phyloP scores from a whole-genome alignment of 169 alveolate genomes.

The Neospora caninum region DNA sequence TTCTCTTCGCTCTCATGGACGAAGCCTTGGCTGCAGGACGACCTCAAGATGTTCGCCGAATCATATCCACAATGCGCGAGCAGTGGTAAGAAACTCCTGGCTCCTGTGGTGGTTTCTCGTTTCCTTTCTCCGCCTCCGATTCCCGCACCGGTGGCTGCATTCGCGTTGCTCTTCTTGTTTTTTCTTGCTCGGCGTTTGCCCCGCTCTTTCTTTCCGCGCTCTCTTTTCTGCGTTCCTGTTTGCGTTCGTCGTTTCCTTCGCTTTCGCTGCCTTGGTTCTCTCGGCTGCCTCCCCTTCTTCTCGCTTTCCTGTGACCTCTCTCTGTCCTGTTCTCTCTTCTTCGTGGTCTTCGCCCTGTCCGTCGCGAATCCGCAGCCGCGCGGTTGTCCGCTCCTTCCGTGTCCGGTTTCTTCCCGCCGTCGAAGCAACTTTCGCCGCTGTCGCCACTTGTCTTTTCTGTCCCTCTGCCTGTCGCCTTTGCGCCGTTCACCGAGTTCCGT shows the following conservation, averaged over 20 bases:
- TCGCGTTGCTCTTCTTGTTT: not conserved
- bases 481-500: no score
- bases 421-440: no score
- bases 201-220: not conserved
- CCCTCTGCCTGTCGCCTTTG: no score
- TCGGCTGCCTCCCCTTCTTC: no score
- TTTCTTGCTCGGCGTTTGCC: not conserved
- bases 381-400: no score
- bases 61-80: not conserved
- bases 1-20: conserved; percentile 24
- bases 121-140: not conserved
- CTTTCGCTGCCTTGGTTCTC: not conserved
- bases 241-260: not conserved
- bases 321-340: not conserved
- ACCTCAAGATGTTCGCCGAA: conserved; percentile 18
- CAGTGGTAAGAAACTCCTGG: conserved; percentile 19
- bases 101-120: not conserved
- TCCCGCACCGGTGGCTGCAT: not conserved
- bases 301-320: not conserved
- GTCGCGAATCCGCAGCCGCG: no score
- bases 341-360: no score
- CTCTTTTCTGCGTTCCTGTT: not conserved
- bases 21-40: not conserved
- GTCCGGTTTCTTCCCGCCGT: no score
- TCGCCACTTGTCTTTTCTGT: no score